Percentiles rank a stretch among this genome's conserved stretches.
phyloP scores from a whole-genome alignment of 2,329 filamentous ascomycete genomes.

The Arthroderma sp. region DNA sequence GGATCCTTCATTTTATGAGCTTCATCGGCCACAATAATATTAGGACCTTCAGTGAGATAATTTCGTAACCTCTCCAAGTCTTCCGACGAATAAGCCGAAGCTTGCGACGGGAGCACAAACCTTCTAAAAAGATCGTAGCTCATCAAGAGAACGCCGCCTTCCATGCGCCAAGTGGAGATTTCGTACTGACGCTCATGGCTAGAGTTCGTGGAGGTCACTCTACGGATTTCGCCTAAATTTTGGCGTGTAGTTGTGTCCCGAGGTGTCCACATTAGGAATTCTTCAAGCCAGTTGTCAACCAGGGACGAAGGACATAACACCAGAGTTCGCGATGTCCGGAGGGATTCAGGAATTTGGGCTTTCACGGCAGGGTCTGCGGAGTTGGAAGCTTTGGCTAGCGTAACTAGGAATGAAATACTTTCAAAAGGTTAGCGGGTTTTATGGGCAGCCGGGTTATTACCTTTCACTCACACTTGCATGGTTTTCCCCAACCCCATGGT shows the following conservation, averaged over 20 bases:
- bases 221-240: conserved; percentile 43
- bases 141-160: conserved; percentile 62
- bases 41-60: conserved; percentile 48
- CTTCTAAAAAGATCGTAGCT: conserved; percentile 58
- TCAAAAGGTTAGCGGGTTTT: not conserved
- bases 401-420: conserved; percentile 63
- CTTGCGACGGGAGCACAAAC: conserved; percentile 24
- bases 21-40: conserved; percentile 71
- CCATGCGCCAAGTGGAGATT: conserved; percentile 46
- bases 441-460: too few species aligned
- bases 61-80: conserved; percentile 29
- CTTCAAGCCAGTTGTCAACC: conserved; percentile 71
- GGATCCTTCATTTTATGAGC: conserved; percentile 67
- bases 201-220: conserved; percentile 36
- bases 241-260: conserved; percentile 16
- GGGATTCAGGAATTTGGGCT: conserved; percentile 53
- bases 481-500: conserved; percentile 91
- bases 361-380: conserved; percentile 46
- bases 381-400: conserved; percentile 52
- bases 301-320: conserved; percentile 64
- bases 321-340: conserved; percentile 52
- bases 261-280: conserved; percentile 58
- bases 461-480: conserved; percentile 55
- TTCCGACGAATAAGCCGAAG: conserved; percentile 20
- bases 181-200: conserved; percentile 28